Conservation (phyloP, 78 protist species). For the Isochrysis galbana region DNA sequence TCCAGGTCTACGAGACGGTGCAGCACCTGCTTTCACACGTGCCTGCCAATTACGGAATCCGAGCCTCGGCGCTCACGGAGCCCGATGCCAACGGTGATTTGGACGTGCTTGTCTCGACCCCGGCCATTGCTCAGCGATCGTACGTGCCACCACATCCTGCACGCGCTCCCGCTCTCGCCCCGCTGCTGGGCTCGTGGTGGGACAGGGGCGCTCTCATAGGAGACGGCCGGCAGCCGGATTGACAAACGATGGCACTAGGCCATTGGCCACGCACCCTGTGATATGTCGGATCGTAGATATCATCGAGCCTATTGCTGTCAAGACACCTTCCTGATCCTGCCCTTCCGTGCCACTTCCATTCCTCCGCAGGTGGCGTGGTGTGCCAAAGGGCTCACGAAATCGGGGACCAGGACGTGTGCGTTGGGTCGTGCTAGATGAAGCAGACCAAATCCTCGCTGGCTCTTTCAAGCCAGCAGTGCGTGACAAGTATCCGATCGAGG, state of each 20-base stretch:
- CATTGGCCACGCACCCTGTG: too few relatives aligned
- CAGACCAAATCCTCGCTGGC: conserved; percentile 13
- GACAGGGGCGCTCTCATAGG: too few relatives aligned
- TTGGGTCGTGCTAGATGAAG: conserved; percentile 8
- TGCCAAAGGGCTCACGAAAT: background rate
- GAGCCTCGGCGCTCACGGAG: background rate
- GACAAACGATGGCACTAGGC: too few relatives aligned
- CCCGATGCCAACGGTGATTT: background rate
- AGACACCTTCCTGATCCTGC: too few relatives aligned
- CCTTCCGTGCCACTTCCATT: too few relatives aligned
- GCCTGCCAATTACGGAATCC: background rate
- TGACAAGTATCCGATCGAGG: background rate
- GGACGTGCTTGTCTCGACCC: background rate
- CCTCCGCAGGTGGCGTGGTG: too few relatives aligned
- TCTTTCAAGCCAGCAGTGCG: background rate
- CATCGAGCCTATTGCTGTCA: too few relatives aligned
- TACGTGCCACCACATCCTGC: too few relatives aligned
- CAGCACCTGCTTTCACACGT: background rate
- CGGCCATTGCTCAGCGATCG: background rate
- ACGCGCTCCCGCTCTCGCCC: too few relatives aligned
- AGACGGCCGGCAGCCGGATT: too few relatives aligned
- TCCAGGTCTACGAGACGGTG: background rate
- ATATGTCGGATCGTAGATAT: too few relatives aligned
- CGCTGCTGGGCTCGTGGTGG: too few relatives aligned
- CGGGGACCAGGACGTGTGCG: background rate